Evolutionary conservation across 805 yeast species (phyloP).

Genomic region (Sugiyamaella mastotermitis): DNA sequence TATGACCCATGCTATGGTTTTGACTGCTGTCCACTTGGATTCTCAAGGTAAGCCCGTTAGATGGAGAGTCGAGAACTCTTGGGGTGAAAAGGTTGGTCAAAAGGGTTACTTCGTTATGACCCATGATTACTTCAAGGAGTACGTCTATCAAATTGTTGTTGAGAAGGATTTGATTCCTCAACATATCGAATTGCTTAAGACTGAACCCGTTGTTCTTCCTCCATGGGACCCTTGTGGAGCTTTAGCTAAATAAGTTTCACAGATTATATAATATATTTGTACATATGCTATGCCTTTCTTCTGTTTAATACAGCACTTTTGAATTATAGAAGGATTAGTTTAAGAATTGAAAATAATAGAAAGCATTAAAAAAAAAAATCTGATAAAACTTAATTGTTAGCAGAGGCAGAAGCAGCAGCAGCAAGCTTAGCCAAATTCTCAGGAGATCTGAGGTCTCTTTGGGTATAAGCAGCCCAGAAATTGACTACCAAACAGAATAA

Average conservation of each 20-base stretch:
- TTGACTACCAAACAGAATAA: constrained; percentile 61
- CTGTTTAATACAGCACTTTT: no score
- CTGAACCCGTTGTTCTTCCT: constrained; percentile 51
- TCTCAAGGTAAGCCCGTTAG: constrained; percentile 54
- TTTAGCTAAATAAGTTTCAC: constrained; percentile 36
- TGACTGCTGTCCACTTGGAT: constrained; percentile 70
- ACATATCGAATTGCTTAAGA: constrained; percentile 36
- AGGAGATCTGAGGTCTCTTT: no score
- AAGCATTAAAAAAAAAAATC: neutral
- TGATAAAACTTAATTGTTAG: no score
- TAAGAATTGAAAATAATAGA: neutral
- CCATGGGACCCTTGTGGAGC: constrained; percentile 83
- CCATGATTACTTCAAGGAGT: constrained; percentile 68
- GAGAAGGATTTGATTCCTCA: constrained; percentile 45
- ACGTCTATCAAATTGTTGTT: constrained; percentile 69
- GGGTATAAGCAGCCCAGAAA: constrained; percentile 43
- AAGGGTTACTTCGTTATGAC: constrained; percentile 69
- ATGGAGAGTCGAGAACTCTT: constrained; percentile 71
- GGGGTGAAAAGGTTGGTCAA: constrained; percentile 65
- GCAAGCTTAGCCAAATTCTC: constrained; percentile 7
- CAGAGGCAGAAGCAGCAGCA: no score
- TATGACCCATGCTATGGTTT: constrained; percentile 89
- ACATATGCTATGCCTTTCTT: no score
- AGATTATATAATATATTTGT: neutral
- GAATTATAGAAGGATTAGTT: neutral